Evolutionary conservation across 2,329 filamentous ascomycete species (phyloP), one percentile per base, ranked within the genome.

Genomic region (Alternaria consortialis): DNA sequence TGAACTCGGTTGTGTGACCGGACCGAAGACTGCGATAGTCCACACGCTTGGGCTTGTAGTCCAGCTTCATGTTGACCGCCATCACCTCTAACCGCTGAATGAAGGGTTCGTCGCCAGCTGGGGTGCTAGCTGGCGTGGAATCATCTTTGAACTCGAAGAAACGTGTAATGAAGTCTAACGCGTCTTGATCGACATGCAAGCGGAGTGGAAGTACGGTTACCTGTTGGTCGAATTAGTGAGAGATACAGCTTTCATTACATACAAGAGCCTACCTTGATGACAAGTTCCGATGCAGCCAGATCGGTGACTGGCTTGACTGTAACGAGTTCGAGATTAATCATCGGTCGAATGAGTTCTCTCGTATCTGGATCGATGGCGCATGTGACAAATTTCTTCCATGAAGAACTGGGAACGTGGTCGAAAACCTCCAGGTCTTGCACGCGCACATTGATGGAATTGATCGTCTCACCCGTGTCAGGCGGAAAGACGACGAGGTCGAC

Each of bases 91-190:
- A 90, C 54, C 95, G 87, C 75, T 98, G 94, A 1, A 99, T 83
- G 78, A 97, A 99, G 0, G 93, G 92, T 7, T 90, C 82, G 56
- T 96, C 93, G 13, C 42, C 29, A 11, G 65, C 50, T 46, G 88
- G 88, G 2, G 88, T 85, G 1, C 88, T 86, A 46, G 62, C 80
- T 0, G 85, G 82, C 8, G 81, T 80, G 2, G 82, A 82, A 40
- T 94, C 91, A 69, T 97, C 93, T 74, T 97, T 96, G 84, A 99
- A 99, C 72, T 97, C 94, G 72, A 99, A 99, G 83, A 99, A 99
- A 2, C 95, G 89, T 1, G 91, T 97, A 74, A 99, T 92, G 75
- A 99, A 99, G 76, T 99, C 95, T 4, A 99, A 86, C 1, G 95
- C 94, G 79, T 99, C 95, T 79, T 99, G 95, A 73, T 99, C 95